Conservation (phyloP, 1,284 basidiomycete species). For the Leccinum colubrinum region DNA sequence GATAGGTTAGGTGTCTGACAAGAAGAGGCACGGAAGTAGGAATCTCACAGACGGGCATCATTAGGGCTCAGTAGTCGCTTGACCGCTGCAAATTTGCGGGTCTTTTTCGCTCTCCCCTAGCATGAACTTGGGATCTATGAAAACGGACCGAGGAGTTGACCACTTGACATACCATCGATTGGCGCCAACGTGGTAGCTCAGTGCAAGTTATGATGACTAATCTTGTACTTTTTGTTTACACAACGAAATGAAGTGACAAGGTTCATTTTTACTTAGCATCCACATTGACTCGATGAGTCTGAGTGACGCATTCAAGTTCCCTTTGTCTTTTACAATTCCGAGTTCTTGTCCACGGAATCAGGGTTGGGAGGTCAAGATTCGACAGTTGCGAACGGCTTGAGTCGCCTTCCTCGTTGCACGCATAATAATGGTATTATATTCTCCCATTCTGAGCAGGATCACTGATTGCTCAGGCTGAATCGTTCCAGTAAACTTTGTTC, state of each 20-base stretch:
- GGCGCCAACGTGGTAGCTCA: not conserved
- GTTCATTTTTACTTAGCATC: no score
- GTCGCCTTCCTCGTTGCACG: not conserved
- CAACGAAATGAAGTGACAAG: no score
- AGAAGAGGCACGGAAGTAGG: not conserved
- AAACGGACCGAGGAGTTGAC: not conserved
- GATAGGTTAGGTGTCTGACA: not conserved
- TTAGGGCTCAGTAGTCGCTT: conserved; percentile 96
- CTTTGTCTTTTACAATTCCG: not conserved
- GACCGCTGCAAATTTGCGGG: conserved; percentile 91
- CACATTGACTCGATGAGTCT: not conserved
- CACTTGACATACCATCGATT: conserved; percentile 16
- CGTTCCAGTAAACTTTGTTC: not conserved
- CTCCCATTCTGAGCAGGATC: not conserved
- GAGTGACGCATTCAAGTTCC: not conserved
- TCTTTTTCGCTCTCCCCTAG: conserved; percentile 93
- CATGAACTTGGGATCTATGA: not conserved
- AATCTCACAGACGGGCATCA: conserved; percentile 85
- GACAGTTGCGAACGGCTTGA: not conserved
- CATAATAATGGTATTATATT: not conserved
- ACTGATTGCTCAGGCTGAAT: not conserved
- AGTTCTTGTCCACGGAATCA: not conserved
- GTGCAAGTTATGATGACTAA: not conserved
- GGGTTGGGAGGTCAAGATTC: not conserved
- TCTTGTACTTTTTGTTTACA: not conserved